Percentiles rank a stretch among this genome's conserved stretches.
Evolutionary conservation across 345 rosid species (phyloP).

Genomic region (Aegle marmelos): DNA sequence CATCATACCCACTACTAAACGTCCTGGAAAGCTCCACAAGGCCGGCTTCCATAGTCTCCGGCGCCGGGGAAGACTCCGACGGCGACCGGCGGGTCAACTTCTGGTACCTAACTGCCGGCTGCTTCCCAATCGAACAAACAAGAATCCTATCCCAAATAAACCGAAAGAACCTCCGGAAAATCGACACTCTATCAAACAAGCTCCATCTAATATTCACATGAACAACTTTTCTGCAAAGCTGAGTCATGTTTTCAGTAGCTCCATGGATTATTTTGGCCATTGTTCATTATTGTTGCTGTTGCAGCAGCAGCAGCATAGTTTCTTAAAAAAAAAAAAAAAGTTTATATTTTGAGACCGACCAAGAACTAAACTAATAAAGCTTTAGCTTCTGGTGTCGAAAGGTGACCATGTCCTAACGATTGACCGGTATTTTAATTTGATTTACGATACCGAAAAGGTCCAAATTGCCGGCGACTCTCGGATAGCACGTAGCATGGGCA

Average conservation of each 20-base stretch:
- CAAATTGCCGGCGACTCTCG: conserved; percentile 47
- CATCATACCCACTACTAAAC: conserved; percentile 31
- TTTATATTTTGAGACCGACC: background rate
- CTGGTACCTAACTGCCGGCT: conserved; percentile 42
- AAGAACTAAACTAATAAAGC: background rate
- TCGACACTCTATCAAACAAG: conserved; percentile 48
- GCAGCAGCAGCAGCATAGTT: background rate
- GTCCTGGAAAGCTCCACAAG: conserved; percentile 20
- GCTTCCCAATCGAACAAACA: conserved; percentile 65
- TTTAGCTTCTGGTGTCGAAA: background rate
- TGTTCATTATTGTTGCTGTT: conserved; percentile 20
- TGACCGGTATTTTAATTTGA: conserved; percentile 40
- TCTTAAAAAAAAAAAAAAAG: background rate
- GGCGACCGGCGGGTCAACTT: conserved; percentile 35
- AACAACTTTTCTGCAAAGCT: conserved; percentile 47
- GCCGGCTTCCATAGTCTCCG: conserved; percentile 26
- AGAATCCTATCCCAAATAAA: conserved; percentile 75
- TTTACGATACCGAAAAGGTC: conserved; percentile 25
- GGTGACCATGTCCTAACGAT: conserved; percentile 21
- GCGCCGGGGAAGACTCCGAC: conserved; percentile 29
- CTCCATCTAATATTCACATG: conserved; percentile 59
- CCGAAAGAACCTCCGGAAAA: conserved; percentile 59
- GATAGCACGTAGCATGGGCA: conserved; percentile 24
- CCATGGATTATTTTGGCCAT: conserved; percentile 41
- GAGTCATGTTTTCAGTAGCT: conserved; percentile 49